Evolutionary conservation across 768 basidiomycete species (phyloP).

Genomic region (Lenzites betulinus): DNA sequence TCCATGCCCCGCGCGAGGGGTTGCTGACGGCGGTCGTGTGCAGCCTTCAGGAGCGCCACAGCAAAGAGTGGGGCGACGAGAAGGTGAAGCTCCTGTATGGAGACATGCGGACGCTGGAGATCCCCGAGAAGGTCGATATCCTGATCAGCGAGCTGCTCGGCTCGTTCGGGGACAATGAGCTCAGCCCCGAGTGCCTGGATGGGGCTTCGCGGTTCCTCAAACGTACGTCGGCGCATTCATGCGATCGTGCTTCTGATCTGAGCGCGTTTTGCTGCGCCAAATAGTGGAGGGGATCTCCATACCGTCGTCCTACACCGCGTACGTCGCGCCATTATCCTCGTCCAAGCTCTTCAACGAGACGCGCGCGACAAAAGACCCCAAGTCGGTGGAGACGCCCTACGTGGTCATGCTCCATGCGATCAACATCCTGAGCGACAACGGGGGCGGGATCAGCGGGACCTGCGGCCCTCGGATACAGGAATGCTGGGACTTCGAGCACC

Average conservation of each 20-base stretch:
- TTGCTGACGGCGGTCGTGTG: constrained; percentile 2
- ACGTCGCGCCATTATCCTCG: constrained; percentile 92
- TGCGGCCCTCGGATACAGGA: constrained; percentile 89
- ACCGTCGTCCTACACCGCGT: constrained; percentile 93
- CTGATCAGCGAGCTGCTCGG: constrained; percentile 95
- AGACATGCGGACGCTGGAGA: constrained; percentile 84
- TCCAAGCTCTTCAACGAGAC: constrained; percentile 91
- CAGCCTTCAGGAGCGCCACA: constrained; percentile 84
- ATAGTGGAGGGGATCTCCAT: constrained; percentile 93
- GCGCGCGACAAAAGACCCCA: constrained; percentile 60
- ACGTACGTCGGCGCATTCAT: constrained; percentile 47
- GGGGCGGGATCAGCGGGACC: constrained; percentile 57
- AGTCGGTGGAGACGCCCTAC: constrained; percentile 90
- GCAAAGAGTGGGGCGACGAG: constrained; percentile 74
- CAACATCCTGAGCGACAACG: constrained; percentile 81
- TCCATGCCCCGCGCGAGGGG: background rate
- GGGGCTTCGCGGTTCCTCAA: constrained; percentile 94
- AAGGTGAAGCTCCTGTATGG: constrained; percentile 85
- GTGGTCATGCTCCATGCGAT: constrained; percentile 98
- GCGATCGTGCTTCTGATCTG: background rate
- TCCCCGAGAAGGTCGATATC: constrained; percentile 91
- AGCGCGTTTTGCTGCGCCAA: background rate
- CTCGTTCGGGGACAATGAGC: constrained; percentile 97
- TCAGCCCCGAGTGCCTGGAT: constrained; percentile 97
- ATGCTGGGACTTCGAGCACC: constrained; percentile 98